Base-by-base conservation (phyloP, 164 flowering plant genomes). In the Paratinospora sagittata region DNA sequence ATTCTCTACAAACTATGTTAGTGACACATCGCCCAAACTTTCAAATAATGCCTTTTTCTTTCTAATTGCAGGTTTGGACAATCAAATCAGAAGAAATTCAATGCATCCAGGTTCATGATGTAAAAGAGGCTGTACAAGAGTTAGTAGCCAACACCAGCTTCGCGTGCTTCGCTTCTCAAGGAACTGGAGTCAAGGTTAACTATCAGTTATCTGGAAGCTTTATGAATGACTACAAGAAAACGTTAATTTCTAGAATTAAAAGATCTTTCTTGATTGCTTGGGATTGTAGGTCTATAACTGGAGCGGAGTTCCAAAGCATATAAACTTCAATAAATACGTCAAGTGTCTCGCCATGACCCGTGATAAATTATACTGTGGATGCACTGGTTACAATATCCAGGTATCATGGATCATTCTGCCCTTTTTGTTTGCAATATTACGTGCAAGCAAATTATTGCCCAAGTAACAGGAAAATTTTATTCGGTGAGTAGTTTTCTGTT, bases 381-480 rank as follows among this genome's bases (percentile, higher is more conserved):
- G 87, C 82, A 84, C 84, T 37, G 89, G 87, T 72, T 86, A 79
- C 80, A 78, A 82, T 68, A 84, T 90, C 73, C 90, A 84, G 92
- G 96, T 88, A 76, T 0, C 21, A 62, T 24, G 13, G 10, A 23
- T 16, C 33, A 23, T 62, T 24, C 33, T 24, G 13, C 34, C 12
- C 33, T 27, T 62, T 62, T 8, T 43, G 2, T 43, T 12, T 7
- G 13, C 47, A 11, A 10, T 43, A 11, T 43, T 1, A 43, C 12
- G 47, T 43, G 13, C 14, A 43, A 10, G 14, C 47, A 43, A 43
- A 43, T 9, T 10, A 10, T 43, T 11, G 13, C 47, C 47, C 47
- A 1, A 10, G 47, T 43, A 43, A 43, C 47, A 43, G 47, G 13
- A 43, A 30, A 30, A 14, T 7, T 43, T 43, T 43, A 43, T 43